Base-by-base conservation (phyloP, 768 basidiomycete genomes). In the Phaffia australis region DNA sequence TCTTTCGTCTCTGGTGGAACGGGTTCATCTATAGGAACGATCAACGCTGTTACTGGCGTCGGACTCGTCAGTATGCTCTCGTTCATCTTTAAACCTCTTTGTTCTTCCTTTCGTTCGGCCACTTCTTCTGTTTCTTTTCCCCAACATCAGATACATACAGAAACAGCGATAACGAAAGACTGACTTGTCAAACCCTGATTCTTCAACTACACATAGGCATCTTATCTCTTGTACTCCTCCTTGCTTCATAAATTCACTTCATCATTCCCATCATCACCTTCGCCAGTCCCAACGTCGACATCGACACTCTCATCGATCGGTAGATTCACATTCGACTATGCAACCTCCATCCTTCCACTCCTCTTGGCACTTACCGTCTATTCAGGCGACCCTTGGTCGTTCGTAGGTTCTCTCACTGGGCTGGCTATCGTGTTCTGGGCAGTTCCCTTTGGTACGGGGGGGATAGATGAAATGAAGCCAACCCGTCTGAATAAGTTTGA, bases 291-390 rank as follows among this genome's bases (percentile, higher is more conserved):
- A 42, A 42, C 35, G 30, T 56, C 49, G 19, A 46, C 68, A 42
- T 56, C 49, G 19, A 46, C 68, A 6, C 23, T 35, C 5, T 69
- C 70, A 64, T 54, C 77, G 16, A 60, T 11, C 35, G 35, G 35
- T 42, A 42, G 6, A 42, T 42, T 58, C 30, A 7, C 9, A 0
- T 21, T 79, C 46, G 85, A 89, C 74, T 89, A 83, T 80, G 48
- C 79, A 9, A 74, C 87, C 14, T 81, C 93, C 16, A 81, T 85
- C 8, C 62, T 88, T 0, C 94, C 94, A 0, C 79, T 93, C n/a
- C 79, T 92, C 2, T 79, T 93, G 11, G 86, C 84, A 3, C 83
- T 95, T 77, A 94, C 94, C 0, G 63, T 86, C 32, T 86, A 85
- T 71, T 85, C 89, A 0, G 75, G 81, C 35, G 75, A 76, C 15